Conservation (phyloP, 1,284 basidiomycete genomes). For the Coniferiporia weirii region DNA sequence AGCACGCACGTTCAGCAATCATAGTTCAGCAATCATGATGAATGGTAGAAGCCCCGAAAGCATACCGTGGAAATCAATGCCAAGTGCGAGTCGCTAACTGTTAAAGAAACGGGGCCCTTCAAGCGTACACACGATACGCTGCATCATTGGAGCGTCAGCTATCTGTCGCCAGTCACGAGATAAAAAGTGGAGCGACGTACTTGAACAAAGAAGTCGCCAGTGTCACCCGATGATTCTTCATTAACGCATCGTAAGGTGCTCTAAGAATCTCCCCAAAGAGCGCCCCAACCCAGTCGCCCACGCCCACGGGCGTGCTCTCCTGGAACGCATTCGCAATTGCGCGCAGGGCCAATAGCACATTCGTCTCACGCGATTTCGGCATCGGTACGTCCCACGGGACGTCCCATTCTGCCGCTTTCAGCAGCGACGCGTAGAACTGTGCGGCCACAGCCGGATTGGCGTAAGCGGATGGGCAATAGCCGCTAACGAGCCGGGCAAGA, state of each 20-base stretch:
- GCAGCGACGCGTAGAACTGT: constrained; percentile 55
- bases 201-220: constrained; percentile 79
- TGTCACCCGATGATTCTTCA: constrained; percentile 68
- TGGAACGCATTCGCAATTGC: constrained; percentile 79
- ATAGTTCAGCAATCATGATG: constrained; percentile 21
- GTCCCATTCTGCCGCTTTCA: constrained; percentile 68
- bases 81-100: constrained; percentile 15
- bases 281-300: constrained; percentile 46
- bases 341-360: constrained; percentile 79
- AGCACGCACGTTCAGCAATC: not conserved
- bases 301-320: constrained; percentile 39
- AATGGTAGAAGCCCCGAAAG: not conserved
- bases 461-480: constrained; percentile 53
- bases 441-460: constrained; percentile 41
- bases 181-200: constrained; percentile 38
- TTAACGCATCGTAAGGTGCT: constrained; percentile 49
- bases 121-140: constrained; percentile 62
- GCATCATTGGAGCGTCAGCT: not conserved
- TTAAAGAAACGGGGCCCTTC: constrained; percentile 34
- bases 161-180: not conserved
- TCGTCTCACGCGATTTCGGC: constrained; percentile 75
- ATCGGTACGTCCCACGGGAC: constrained; percentile 48
- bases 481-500: constrained; percentile 74
- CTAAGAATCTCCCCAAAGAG: constrained; percentile 51
- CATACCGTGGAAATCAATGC: constrained; percentile 18